Evolutionary conservation across 768 basidiomycete species (phyloP), one percentile per base, ranked within the genome.

Genomic region (Rhodotorula toruloides): DNA sequence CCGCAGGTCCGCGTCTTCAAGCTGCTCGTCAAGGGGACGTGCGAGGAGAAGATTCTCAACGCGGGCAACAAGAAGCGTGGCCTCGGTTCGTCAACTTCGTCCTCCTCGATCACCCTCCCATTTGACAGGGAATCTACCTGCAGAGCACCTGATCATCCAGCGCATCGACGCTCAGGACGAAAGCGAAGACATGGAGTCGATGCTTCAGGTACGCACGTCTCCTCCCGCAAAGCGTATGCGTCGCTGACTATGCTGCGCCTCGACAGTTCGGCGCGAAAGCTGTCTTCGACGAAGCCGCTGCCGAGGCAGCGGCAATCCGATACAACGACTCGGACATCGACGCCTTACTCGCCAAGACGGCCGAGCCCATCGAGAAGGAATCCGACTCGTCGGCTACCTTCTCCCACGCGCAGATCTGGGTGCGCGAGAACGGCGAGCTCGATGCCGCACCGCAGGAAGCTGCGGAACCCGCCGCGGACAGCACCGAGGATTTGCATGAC

Each of bases 381-480:
- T 46, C 57, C 11, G 54, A 61, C 16, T 44, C 49, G 4, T 62
- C 62, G 0, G 58, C 54, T 37, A 80, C 84, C 14, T 96, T 97
- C 76, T 84, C 84, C 11, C 94, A 93, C 74, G 91, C 93, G 17
- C 92, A 93, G 76, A 83, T 97, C 48, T 97, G 93, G 93, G 84
- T 87, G 2, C 85, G 87, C 31, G 85, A 87, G 65, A 87, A 87
- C 74, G 87, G 87, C 59, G 74, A 79, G 16, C 55, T 63, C 32
- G 56, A 43, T 5, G 77, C 89, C 54, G 87, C 87, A 4, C 79
- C 79, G 9, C 68, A 76, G 22, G 60, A 64, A 0, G 85, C 84
- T 9, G 53, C 36, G 36, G 25, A 27, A 22, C 25, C 36, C n/a
- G n/a, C n/a, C n/a, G n/a, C n/a, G n/a, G n/a, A n/a, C n/a, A n/a